These are phyloP conservation scores for Aspergillus mulundensis DNA, from an alignment of 495 filamentous ascomycete genomes.

Conservation along the genomic window DNA sequence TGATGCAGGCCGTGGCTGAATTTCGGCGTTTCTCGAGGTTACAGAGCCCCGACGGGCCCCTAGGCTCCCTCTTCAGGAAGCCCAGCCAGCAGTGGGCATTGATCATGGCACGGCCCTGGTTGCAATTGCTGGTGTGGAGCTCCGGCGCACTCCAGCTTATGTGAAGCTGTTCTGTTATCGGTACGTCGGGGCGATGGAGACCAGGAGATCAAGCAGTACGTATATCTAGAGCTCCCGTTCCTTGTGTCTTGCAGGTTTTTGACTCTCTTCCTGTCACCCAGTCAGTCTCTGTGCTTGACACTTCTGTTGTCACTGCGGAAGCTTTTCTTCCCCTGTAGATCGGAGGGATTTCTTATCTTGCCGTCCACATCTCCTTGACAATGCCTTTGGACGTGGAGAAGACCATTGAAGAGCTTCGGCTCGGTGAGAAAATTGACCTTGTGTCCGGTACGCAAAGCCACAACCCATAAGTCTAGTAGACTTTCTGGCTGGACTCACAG, in stretches of 20 bases:
- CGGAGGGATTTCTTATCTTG: constrained; percentile 4
- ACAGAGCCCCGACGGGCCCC: too few relatives aligned
- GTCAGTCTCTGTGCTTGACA: background rate
- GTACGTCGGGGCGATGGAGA: background rate
- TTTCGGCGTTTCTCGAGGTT: constrained; percentile 7
- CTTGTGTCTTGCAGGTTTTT: background rate
- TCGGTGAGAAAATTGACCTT: constrained; percentile 59
- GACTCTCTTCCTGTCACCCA: background rate
- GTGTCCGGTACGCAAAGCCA: constrained; percentile 46
- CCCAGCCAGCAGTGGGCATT: background rate
- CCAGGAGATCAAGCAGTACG: background rate
- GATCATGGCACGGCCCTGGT: constrained; percentile 1
- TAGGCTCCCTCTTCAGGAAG: background rate
- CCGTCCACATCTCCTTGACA: constrained; percentile 9
- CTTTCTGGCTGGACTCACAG: background rate
- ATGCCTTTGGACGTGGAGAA: constrained; percentile 63
- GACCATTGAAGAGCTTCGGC: constrained; percentile 56
- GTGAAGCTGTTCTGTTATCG: background rate
- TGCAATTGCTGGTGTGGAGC: background rate
- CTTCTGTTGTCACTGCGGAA: background rate
- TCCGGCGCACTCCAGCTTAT: background rate
- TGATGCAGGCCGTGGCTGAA: constrained; percentile 1
- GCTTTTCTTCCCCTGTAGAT: constrained; percentile 1
- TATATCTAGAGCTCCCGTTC: constrained; percentile 15
- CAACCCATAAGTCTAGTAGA: background rate